Conservation (phyloP, 2,329 filamentous ascomycete species). For the Pseudogymnoascus sp. region DNA sequence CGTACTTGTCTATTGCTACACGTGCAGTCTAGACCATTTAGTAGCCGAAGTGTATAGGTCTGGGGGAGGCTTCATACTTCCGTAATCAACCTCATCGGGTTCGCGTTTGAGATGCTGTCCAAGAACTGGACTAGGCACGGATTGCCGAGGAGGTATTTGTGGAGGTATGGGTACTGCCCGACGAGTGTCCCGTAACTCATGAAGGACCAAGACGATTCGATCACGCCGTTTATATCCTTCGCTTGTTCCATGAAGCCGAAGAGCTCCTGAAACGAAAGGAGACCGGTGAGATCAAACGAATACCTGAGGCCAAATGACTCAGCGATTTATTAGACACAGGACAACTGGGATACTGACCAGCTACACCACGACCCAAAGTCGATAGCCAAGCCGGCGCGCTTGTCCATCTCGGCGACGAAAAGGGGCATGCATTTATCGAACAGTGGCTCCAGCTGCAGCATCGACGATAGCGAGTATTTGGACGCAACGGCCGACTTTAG, state of each 20-base stretch:
- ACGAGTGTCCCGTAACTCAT: conserved; percentile 3
- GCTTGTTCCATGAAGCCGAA: conserved; percentile 14
- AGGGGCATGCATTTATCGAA: conserved; percentile 39
- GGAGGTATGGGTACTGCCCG: conserved; percentile 9
- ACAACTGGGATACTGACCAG: background rate
- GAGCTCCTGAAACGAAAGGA: conserved; percentile 10
- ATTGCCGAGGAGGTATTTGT: conserved; percentile 7
- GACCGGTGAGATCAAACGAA: conserved; percentile 14
- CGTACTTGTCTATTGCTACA: background rate
- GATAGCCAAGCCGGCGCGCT: conserved; percentile 13
- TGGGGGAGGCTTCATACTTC: background rate
- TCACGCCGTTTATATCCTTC: conserved; percentile 13
- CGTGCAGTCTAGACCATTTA: background rate
- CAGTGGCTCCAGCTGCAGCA: conserved; percentile 40
- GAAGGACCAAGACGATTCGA: conserved; percentile 2
- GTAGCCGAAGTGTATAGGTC: background rate
- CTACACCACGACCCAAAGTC: background rate
- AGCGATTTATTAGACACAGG: background rate
- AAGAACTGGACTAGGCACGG: background rate
- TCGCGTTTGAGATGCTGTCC: background rate
- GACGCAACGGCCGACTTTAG: conserved; percentile 31
- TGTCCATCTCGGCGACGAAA: conserved; percentile 30
- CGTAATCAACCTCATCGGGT: background rate
- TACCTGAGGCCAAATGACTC: background rate
- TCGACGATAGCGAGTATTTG: conserved; percentile 39